These are phyloP conservation scores for Gentiana macrophylla DNA, from an alignment of 257 asterid species.

Conservation along the genomic window DNA sequence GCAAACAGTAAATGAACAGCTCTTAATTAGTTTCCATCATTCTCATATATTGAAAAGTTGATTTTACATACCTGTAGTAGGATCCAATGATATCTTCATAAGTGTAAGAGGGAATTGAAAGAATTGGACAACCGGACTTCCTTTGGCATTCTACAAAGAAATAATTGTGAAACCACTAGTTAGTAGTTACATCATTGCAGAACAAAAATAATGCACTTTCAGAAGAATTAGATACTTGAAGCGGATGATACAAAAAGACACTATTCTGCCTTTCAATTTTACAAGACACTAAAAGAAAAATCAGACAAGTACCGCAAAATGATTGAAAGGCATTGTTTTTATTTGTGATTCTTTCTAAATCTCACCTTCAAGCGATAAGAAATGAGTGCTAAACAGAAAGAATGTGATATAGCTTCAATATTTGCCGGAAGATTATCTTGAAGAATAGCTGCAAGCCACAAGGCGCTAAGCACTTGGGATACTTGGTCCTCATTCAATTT, in stretches of 20 bases:
- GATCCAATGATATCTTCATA: conserved; percentile 56
- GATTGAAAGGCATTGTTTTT: background rate
- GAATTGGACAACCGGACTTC: conserved; percentile 44
- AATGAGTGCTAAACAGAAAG: conserved; percentile 69
- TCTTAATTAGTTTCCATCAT: background rate
- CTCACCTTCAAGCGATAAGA: conserved; percentile 61
- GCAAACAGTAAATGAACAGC: conserved; percentile 13
- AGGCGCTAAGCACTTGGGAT: conserved; percentile 67
- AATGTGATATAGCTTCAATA: conserved; percentile 87
- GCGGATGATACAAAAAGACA: too few relatives aligned
- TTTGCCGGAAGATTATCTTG: conserved; percentile 79
- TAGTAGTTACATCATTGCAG: too few relatives aligned
- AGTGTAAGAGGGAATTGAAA: conserved; percentile 80
- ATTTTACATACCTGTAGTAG: conserved; percentile 37
- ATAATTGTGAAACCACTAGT: background rate
- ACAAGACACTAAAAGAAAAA: background rate
- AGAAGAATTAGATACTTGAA: background rate
- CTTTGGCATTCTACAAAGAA: conserved; percentile 45
- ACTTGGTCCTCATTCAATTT: conserved; percentile 83
- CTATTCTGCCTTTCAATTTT: background rate
- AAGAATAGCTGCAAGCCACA: conserved; percentile 78
- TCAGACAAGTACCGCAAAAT: background rate
- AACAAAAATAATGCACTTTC: background rate
- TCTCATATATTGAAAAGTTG: background rate
- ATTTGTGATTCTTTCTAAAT: conserved; percentile 1